These are phyloP conservation scores for Ganoderma lucidum DNA, from an alignment of 1,284 basidiomycete species.

Conservation along the genomic window DNA sequence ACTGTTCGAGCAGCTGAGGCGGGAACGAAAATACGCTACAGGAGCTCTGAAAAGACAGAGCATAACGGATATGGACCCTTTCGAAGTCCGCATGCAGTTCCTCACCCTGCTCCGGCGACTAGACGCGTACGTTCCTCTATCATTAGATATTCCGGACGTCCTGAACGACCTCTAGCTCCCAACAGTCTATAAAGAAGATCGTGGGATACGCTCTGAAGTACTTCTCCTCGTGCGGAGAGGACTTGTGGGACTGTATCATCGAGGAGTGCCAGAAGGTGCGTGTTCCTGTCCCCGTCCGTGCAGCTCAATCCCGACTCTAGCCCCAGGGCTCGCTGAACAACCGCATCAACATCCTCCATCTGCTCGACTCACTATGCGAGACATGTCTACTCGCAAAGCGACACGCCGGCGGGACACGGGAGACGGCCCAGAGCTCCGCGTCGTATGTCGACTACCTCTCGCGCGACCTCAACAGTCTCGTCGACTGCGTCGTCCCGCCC, in stretches of 20 bases:
- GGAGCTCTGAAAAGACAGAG: conserved; percentile 9
- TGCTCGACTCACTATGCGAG: conserved; percentile 90
- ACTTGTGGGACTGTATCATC: conserved; percentile 94
- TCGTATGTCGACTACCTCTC: conserved; percentile 82
- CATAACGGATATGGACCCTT: conserved; percentile 74
- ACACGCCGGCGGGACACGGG: conserved; percentile 53
- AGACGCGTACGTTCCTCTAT: conserved; percentile 70
- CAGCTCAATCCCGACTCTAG: background rate
- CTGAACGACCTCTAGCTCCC: conserved; percentile 64
- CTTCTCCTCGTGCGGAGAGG: conserved; percentile 84
- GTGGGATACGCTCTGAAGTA: conserved; percentile 89
- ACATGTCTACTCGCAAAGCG: conserved; percentile 73
- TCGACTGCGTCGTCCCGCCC: conserved; percentile 84
- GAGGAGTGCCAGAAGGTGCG: conserved; percentile 88
- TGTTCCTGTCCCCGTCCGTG: background rate
- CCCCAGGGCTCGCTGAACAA: conserved; percentile 85
- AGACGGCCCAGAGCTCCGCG: conserved; percentile 50
- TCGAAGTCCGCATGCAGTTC: conserved; percentile 91
- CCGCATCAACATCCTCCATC: conserved; percentile 92
- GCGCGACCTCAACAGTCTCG: conserved; percentile 78
- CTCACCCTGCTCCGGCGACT: conserved; percentile 75
- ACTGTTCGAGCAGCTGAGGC: background rate
- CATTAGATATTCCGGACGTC: conserved; percentile 31
- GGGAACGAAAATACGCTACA: background rate
- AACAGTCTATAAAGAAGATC: conserved; percentile 91